Conservation (phyloP, 768 basidiomycete genomes). For the Phallus indusiatus region DNA sequence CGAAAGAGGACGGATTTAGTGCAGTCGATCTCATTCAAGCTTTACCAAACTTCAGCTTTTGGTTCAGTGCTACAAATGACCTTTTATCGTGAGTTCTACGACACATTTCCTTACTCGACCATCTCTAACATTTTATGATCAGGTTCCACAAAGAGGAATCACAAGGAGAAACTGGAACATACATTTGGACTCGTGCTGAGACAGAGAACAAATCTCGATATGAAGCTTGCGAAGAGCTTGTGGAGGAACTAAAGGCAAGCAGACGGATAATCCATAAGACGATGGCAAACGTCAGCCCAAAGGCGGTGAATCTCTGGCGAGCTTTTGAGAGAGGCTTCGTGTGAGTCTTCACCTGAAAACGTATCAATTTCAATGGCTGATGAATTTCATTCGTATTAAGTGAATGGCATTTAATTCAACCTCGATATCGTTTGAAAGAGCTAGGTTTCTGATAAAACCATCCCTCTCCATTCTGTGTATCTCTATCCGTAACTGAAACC, state of each 20-base stretch:
- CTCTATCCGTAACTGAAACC: too few relatives aligned
- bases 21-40: neutral
- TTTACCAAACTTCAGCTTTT: neutral
- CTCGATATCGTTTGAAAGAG: neutral
- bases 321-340: neutral
- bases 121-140: neutral
- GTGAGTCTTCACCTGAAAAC: neutral
- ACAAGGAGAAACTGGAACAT: neutral
- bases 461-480: too few relatives aligned
- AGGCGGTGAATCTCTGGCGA: neutral
- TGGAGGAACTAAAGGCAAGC: neutral
- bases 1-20: neutral
- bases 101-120: neutral
- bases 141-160: constrained; percentile 5
- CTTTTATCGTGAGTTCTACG: neutral
- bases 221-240: neutral
- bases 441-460: neutral
- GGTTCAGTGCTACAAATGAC: neutral
- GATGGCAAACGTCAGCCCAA: neutral
- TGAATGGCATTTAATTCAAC: neutral
- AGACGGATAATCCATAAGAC: neutral
- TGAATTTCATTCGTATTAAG: neutral
- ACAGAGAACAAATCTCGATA: neutral
- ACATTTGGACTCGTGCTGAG: neutral
- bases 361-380: too few relatives aligned